phyloP scores from a whole-genome alignment of 805 yeast species.

The Yarrowia divulgata region DNA sequence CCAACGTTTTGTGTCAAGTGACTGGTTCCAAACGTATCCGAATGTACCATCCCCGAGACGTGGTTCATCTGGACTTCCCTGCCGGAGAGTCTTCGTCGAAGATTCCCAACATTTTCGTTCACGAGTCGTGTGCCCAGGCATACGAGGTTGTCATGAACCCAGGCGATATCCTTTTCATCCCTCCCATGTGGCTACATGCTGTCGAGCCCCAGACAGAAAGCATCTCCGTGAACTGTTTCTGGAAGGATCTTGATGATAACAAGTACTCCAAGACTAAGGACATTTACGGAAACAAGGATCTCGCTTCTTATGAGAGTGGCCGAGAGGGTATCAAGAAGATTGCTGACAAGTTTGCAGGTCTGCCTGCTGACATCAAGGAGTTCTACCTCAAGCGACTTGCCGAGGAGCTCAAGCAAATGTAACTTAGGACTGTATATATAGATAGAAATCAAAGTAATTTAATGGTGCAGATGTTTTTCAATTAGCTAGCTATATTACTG shows the following conservation, averaged over 20 bases:
- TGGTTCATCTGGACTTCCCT: conserved; percentile 47
- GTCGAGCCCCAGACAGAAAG: conserved; percentile 49
- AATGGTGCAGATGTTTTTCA: not conserved
- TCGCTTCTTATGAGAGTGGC: conserved; percentile 50
- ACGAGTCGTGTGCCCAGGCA: conserved; percentile 44
- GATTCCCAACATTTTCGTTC: conserved; percentile 49
- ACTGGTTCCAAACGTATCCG: conserved; percentile 49
- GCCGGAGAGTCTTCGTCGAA: conserved; percentile 50
- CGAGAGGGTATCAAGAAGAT: conserved; percentile 46
- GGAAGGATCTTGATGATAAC: conserved; percentile 48
- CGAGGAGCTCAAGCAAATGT: conserved; percentile 45
- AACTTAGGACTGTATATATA: not conserved
- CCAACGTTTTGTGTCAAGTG: conserved; percentile 52
- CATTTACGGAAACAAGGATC: conserved; percentile 52
- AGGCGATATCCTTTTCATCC: conserved; percentile 52
- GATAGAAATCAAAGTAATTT: conserved; percentile 1
- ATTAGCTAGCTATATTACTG: too few relatives aligned
- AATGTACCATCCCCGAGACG: conserved; percentile 52
- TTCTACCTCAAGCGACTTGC: conserved; percentile 49
- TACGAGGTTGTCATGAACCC: conserved; percentile 49
- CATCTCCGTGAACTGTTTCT: conserved; percentile 51
- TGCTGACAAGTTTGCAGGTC: conserved; percentile 44
- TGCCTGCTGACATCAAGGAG: conserved; percentile 47
- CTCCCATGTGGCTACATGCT: conserved; percentile 54
- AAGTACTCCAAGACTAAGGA: conserved; percentile 50